Evolutionary conservation across 2,329 filamentous ascomycete genomes (phyloP).

Genomic region (Claviceps spartinae): DNA sequence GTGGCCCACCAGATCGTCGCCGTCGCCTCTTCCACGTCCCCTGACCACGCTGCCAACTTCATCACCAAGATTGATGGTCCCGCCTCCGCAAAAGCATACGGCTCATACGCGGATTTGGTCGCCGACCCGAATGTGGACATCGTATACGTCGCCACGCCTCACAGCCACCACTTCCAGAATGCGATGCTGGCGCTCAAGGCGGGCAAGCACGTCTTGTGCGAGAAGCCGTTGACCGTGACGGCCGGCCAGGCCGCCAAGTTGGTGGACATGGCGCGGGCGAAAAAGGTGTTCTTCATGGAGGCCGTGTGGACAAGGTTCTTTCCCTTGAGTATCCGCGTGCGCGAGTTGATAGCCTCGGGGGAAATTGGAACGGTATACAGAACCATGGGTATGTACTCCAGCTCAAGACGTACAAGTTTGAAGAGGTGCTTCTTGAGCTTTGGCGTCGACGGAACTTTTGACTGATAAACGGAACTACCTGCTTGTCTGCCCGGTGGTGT

Average conservation of each 20-base stretch:
- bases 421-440: no score
- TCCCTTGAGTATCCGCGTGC: conserved; percentile 63
- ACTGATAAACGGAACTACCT: background rate
- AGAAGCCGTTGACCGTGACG: conserved; percentile 82
- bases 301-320: conserved; percentile 87
- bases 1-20: conserved; percentile 66
- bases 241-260: conserved; percentile 63
- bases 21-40: conserved; percentile 65
- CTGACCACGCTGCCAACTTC: conserved; percentile 56
- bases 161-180: conserved; percentile 90
- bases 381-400: conserved; percentile 31
- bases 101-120: conserved; percentile 70
- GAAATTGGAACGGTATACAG: conserved; percentile 48
- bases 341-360: conserved; percentile 46
- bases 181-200: conserved; percentile 70
- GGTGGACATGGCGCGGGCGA: conserved; percentile 55
- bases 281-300: conserved; percentile 69
- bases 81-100: conserved; percentile 55
- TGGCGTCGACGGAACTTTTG: no score
- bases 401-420: no score
- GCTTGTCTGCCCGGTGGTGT: background rate
- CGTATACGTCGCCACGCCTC: conserved; percentile 79
- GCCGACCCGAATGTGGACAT: conserved; percentile 69
- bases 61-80: conserved; percentile 58
- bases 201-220: conserved; percentile 79